Evolutionary conservation across 768 basidiomycete species (phyloP).

Genomic region (Naganishia vishniacii): DNA sequence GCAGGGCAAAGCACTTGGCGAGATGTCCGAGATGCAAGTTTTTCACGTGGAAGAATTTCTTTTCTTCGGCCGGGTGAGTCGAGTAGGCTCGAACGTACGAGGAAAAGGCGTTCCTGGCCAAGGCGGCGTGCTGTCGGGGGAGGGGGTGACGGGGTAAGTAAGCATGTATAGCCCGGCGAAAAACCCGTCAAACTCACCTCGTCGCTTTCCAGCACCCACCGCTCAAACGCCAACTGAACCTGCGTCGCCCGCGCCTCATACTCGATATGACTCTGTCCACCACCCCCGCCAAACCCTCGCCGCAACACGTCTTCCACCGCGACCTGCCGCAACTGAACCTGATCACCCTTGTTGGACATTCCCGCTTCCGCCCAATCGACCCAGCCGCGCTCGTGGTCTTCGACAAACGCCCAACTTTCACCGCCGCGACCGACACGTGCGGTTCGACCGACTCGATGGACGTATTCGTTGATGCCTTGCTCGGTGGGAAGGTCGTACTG

Average conservation of each 20-base stretch:
- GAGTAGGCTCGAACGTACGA: conserved; percentile 95
- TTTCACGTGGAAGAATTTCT: conserved; percentile 92
- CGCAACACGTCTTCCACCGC: conserved; percentile 66
- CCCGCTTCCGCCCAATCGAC: conserved; percentile 78
- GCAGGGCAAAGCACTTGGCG: conserved; percentile 47
- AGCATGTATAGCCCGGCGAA: background rate
- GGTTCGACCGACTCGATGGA: conserved; percentile 93
- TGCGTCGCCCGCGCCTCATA: conserved; percentile 88
- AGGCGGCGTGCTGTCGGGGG: conserved; percentile 70
- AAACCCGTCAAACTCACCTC: conserved; percentile 54
- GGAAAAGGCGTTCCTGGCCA: conserved; percentile 77
- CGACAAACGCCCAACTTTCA: conserved; percentile 88
- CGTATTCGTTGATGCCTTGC: conserved; percentile 90
- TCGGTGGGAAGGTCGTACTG: conserved; percentile 98
- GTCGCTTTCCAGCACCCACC: conserved; percentile 74
- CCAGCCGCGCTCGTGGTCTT: conserved; percentile 82
- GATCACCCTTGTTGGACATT: conserved; percentile 61
- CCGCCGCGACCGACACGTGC: conserved; percentile 93
- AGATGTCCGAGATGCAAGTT: conserved; percentile 87
- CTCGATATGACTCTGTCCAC: conserved; percentile 51
- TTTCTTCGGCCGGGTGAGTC: conserved; percentile 91
- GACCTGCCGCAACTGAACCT: conserved; percentile 57
- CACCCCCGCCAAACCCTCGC: conserved; percentile 72
- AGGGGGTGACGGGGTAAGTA: background rate
- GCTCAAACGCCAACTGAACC: conserved; percentile 88